Evolutionary conservation across 1,139 yeast species (phyloP), one percentile per base, ranked within the genome.

Genomic region (Yamadazyma jaroonii): DNA sequence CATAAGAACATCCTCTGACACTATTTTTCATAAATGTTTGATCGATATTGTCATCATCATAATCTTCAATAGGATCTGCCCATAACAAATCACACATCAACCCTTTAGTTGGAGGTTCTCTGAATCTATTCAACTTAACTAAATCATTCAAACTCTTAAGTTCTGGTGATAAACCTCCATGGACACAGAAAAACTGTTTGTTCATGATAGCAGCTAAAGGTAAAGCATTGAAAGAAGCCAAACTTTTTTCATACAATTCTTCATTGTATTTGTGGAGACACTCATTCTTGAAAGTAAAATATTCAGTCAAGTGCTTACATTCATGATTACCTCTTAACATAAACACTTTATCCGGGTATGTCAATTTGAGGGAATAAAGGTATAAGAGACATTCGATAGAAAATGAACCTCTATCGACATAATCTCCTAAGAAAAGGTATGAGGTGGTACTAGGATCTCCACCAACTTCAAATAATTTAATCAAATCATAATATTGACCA

Each of bases 121-220:
- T 73, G 65, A 90, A 92, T 45, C 98, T 73, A 60, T 90, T 81
- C 30, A 92, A 66, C 35, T 65, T 70, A 26, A 74, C 70, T 34
- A 92, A 64, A 56, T 90, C 97, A 38, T 81, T 82, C 35, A 88
- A 69, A 3, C 82, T 67, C 43, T 72, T 76, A 46, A 90, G 66
- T 39, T 88, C 95, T 3, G 96, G 97, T 10, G 96, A 86, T 15
- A 90, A 71, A n/a, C 97, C 97, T 38, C 97, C 98, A 59, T 90
- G 98, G 36, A 90, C 96, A 62, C 98, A 92, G 59, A 92, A 84
- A 52, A 92, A 90, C 61, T 92, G 97, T 47, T 83, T 82, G 64
- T 90, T 90, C 94, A 92, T 86, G 27, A 92, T 71, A 0, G 97
- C 97, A 1, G 96, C 96, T 49, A 92, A 71, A 1, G 98, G 97